Base-by-base conservation (phyloP, 179 eudicot genomes). In the Amaranthus tricolor region DNA sequence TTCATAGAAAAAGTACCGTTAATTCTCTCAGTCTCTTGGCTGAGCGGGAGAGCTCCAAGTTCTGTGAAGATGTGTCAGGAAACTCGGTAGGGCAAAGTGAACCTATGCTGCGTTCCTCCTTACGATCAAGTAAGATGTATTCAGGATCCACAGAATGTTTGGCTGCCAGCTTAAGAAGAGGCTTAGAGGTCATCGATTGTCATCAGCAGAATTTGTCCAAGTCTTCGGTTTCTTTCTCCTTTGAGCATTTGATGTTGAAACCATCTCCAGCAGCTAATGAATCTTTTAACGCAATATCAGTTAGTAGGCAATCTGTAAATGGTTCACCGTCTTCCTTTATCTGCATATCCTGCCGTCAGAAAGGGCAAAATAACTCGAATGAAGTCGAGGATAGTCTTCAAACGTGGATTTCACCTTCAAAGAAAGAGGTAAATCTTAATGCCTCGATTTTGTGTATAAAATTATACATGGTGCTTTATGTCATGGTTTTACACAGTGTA, bases 151-250 rank as follows among this genome's bases (percentile, higher is more conserved):
- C 97, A 20, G 96, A 92, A 68, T 89, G 92, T 44, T 82, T 95
- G 81, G 99, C 93, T 65, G 95, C 93, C 69, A 95, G 99, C 77
- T 90, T 95, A 71, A 85, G 88, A 62, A 90, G 98, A 77, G 99
- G 99, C 64, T 74, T 90, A 72, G 87, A 92, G 81, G 86, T 90
- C 61, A 90, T 94, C 66, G 97, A 88, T 77, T 74, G 79, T 77
- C 98, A 90, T 78, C 91, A 90, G 76, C 81, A 81, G 75, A 91
- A 83, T 68, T 88, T 94, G 24, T 81, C 79, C 24, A 82, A 77
- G 73, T 80, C 93, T 44, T 78, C 89, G 14, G 88, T 85, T 81
- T 82, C 93, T 74, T 95, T 95, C 84, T 95, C 99, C 57, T 95
- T 95, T 63, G 97, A 91, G 73, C 96, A 93, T 79, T 77, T 93